Base-by-base conservation (phyloP, 1,139 yeast species). In the Debaryomyces nepalensis region DNA sequence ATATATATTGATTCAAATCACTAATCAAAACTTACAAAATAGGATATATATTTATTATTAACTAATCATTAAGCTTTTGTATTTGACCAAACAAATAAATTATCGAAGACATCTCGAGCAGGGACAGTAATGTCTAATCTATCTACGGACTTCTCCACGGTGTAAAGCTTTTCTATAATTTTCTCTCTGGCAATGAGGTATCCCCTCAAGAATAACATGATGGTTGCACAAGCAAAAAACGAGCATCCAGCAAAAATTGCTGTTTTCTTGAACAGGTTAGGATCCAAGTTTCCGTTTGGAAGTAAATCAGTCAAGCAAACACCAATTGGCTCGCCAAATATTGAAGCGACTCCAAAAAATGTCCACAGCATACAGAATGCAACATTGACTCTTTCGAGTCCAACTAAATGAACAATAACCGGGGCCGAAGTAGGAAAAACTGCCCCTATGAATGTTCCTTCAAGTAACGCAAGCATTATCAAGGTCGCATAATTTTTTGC, bases 161-260 rank as follows among this genome's bases (percentile, higher is more conserved):
- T 52, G 10, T 48, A 41, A 8, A 45, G 49, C 12, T 15, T 31
- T 2, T 24, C 48, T 35, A 50, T 45, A 4, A 62, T 48, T 11
- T 46, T 47, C 49, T 77, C 78, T 50, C 84, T 64, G 6, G 76
- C 75, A 33, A 73, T 65, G 4, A 79, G 43, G 62, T 75, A 78
- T 0, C 79, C 82, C 50, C 85, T 63, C 37, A 78, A 49, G 2
- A 75, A 24, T 37, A 75, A 56, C 33, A 77, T 54, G 4, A 57
- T 33, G 1, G 64, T 15, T 1, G 76, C 68, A 30, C 79, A 71
- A 2, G 61, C 76, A 12, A 75, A 43, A 52, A 75, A 80, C 4
- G 77, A 63, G 4, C 64, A 57, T 0, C 85, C 85, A 15, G 81
- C 75, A 56, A 79, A 81, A 3, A 80, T 69, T 0, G 81, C 65